Percentiles rank a stretch among this genome's conserved stretches.
Conservation (phyloP, 768 basidiomycete genomes). For the Rubroboletus satanas region DNA sequence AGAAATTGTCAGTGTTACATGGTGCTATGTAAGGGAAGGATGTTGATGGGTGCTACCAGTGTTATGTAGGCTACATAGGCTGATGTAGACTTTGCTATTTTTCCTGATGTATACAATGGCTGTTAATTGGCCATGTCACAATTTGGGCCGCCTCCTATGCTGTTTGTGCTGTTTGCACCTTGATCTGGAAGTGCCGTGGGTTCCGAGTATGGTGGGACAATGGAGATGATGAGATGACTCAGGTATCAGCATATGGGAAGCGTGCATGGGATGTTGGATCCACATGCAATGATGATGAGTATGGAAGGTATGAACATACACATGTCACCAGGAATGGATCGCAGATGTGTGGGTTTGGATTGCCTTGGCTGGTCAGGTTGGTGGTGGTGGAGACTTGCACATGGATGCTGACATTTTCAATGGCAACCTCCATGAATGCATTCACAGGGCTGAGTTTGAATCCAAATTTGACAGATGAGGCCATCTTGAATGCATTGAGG, state of each 20-base stretch:
- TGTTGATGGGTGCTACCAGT: no score
- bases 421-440: constrained; percentile 83
- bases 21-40: no score
- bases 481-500: constrained; percentile 74
- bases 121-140: constrained; percentile 45
- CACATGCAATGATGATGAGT: constrained; percentile 67
- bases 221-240: constrained; percentile 51
- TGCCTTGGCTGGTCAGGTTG: constrained; percentile 47
- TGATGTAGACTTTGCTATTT: no score
- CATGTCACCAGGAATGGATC: constrained; percentile 59
- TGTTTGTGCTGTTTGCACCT: constrained; percentile 64
- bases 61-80: no score
- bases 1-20: no score
- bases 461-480: constrained; percentile 81
- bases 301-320: constrained; percentile 42
- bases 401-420: constrained; percentile 85
- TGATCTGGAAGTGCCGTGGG: constrained; percentile 63
- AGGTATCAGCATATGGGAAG: constrained; percentile 69
- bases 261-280: constrained; percentile 65
- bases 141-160: constrained; percentile 57
- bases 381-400: constrained; percentile 44
- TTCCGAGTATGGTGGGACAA: constrained; percentile 64
- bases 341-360: constrained; percentile 48
- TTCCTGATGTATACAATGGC: constrained; percentile 28
- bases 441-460: constrained; percentile 76